Evolutionary conservation across 78 protist genomes (phyloP).

Genomic region (Cyanophora paradoxa): DNA sequence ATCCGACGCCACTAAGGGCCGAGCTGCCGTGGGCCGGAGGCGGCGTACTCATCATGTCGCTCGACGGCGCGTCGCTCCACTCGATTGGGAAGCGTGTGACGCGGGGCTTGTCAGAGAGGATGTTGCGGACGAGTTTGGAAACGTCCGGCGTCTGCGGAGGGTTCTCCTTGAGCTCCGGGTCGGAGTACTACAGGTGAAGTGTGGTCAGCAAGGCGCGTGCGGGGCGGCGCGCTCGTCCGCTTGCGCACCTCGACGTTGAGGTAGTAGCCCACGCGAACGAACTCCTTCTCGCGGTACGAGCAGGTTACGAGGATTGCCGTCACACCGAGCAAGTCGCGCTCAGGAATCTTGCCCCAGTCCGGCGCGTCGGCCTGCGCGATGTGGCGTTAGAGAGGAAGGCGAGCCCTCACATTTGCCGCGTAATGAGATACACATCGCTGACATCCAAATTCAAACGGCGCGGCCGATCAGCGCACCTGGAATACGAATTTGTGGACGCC

Average conservation of each 20-base stretch:
- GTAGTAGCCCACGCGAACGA: constrained; percentile 48
- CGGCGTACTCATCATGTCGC: no score
- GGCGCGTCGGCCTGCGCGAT: constrained; percentile 42
- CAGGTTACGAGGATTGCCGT: constrained; percentile 47
- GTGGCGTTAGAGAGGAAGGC: no score
- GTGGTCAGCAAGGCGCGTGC: no score
- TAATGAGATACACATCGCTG: background rate
- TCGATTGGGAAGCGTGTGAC: constrained; percentile 14
- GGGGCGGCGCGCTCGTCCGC: background rate
- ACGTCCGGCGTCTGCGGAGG: background rate
- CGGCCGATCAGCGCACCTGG: background rate
- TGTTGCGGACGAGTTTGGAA: background rate
- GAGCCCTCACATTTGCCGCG: no score
- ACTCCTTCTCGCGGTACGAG: constrained; percentile 44
- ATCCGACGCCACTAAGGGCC: no score
- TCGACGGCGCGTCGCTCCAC: no score
- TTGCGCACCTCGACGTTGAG: constrained; percentile 6
- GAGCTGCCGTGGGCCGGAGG: no score
- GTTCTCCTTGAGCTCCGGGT: background rate
- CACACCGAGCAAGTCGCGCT: constrained; percentile 37
- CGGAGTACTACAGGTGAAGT: background rate
- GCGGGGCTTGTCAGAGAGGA: constrained; percentile 1
- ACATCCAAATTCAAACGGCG: background rate
- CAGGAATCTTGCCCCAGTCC: constrained; percentile 26
- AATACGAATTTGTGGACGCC: constrained; percentile 39